These are phyloP conservation scores for Spiraea crenata DNA, from an alignment of 331 rosid species.

Conservation along the genomic window DNA sequence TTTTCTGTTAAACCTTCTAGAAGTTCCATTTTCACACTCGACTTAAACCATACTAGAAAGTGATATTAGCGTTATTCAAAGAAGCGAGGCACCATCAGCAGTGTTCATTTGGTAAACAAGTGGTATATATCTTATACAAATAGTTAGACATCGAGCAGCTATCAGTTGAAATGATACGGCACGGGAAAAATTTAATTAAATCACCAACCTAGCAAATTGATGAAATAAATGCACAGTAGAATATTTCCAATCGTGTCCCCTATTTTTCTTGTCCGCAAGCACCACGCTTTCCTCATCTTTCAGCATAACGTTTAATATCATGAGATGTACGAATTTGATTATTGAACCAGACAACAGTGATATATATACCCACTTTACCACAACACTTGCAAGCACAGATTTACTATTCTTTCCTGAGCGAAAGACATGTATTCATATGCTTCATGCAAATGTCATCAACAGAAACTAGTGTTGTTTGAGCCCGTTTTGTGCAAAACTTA, in stretches of 20 bases:
- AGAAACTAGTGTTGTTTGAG: too few relatives aligned
- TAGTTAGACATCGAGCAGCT: neutral
- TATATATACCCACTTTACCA: neutral
- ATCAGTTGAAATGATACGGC: neutral
- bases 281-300: neutral
- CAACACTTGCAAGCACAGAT: neutral
- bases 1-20: too few relatives aligned
- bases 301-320: too few relatives aligned
- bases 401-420: too few relatives aligned
- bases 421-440: too few relatives aligned
- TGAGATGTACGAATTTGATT: too few relatives aligned
- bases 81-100: neutral
- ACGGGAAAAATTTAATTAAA: neutral
- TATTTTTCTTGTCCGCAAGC: neutral
- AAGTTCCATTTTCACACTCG: neutral
- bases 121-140: too few relatives aligned
- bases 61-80: neutral
- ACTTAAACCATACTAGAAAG: conserved; percentile 5
- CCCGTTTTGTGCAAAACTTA: too few relatives aligned
- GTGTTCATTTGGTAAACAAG: neutral
- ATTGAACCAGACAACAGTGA: neutral
- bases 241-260: neutral
- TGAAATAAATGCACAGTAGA: neutral
- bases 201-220: neutral
- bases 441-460: too few relatives aligned